Conservation (phyloP, 306 rosid genomes). For the Betula pendula region DNA sequence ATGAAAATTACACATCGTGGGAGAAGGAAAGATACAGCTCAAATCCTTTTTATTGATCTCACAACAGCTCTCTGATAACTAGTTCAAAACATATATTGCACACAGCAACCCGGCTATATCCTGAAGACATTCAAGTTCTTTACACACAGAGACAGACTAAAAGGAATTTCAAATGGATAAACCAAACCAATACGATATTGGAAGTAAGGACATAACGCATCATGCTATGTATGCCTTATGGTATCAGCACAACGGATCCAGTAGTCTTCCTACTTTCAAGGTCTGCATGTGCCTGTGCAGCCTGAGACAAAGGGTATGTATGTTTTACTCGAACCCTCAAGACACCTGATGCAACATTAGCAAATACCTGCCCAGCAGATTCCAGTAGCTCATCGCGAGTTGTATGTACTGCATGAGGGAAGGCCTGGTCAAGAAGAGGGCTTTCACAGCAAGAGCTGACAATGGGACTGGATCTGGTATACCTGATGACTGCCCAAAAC, state of each 20-base stretch:
- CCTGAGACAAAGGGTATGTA: conserved; percentile 75
- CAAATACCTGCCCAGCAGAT: conserved; percentile 74
- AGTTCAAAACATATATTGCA: background rate
- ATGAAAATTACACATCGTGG: background rate
- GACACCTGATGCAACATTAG: conserved; percentile 52
- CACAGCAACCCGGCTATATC: background rate
- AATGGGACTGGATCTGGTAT: conserved; percentile 82
- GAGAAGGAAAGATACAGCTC: too few species aligned
- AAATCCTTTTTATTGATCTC: background rate
- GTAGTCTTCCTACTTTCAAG: conserved; percentile 75
- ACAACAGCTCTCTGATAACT: background rate
- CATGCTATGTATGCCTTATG: too few species aligned
- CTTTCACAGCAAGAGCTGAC: conserved; percentile 61
- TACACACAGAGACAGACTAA: background rate
- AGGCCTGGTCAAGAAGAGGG: conserved; percentile 86
- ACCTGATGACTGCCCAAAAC: conserved; percentile 90
- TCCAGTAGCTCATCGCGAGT: conserved; percentile 70
- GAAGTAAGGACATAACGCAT: background rate
- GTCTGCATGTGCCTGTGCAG: conserved; percentile 78
- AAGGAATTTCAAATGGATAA: background rate
- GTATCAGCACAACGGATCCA: conserved; percentile 81
- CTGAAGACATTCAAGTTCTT: background rate
- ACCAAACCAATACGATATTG: background rate
- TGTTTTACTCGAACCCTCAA: conserved; percentile 76
- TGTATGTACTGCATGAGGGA: conserved; percentile 51